Conservation (phyloP, 345 rosid species). For the Corchorus olitorius region DNA sequence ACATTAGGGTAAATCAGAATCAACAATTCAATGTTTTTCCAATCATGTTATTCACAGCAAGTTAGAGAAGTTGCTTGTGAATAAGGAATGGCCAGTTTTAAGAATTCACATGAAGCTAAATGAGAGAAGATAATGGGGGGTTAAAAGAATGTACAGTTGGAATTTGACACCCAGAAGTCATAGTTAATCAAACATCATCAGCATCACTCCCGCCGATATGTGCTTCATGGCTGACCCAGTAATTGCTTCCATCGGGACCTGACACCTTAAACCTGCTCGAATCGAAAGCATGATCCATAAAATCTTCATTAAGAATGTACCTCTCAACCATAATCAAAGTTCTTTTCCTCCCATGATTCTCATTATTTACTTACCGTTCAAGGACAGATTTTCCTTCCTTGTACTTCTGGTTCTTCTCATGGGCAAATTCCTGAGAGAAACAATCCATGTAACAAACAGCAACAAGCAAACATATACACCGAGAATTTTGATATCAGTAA, state of each 20-base stretch:
- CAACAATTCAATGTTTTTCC: constrained; percentile 31
- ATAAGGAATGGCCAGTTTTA: constrained; percentile 23
- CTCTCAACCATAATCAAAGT: constrained; percentile 11
- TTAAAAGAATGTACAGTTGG: constrained; percentile 50
- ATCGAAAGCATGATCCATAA: constrained; percentile 34
- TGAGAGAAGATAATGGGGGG: constrained; percentile 18
- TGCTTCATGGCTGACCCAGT: constrained; percentile 69
- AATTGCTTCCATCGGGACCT: constrained; percentile 90
- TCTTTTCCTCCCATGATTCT: neutral
- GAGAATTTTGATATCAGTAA: constrained; percentile 4
- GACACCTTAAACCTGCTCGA: constrained; percentile 78
- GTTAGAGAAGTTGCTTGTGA: constrained; percentile 16
- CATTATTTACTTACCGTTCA: constrained; percentile 68
- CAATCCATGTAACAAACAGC: constrained; percentile 27
- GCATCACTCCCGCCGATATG: constrained; percentile 90
- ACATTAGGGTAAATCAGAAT: constrained; percentile 23
- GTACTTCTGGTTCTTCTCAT: constrained; percentile 88
- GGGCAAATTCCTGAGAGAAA: constrained; percentile 83
- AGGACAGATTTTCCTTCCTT: constrained; percentile 98
- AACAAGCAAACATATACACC: constrained; percentile 17
- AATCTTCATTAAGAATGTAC: constrained; percentile 12
- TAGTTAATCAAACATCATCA: constrained; percentile 66
- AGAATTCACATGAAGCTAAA: constrained; percentile 33
- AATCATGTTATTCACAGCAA: constrained; percentile 32
- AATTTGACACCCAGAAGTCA: constrained; percentile 7